Percentiles rank a stretch among this genome's conserved stretches.
phyloP scores from a whole-genome alignment of 257 asterid species.

The Orobanche coerulescens region DNA sequence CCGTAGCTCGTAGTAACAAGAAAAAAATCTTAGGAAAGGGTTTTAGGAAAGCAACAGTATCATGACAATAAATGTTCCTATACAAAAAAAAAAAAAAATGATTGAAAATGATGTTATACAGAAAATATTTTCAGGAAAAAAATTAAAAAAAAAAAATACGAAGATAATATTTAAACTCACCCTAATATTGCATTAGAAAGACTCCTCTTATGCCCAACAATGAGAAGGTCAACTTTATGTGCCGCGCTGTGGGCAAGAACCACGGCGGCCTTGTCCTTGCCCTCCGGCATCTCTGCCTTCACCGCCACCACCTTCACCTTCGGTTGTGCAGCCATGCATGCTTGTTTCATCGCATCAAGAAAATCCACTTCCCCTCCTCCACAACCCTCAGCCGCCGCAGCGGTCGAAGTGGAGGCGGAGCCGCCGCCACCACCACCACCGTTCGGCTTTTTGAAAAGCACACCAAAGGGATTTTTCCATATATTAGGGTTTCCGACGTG shows the following conservation, averaged over 20 bases:
- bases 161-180: too few species aligned
- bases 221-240: constrained; percentile 43
- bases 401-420: background rate
- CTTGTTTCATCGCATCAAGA: constrained; percentile 49
- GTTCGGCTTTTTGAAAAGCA: constrained; percentile 33
- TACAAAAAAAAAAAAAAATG: background rate
- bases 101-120: too few species aligned
- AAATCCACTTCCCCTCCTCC: constrained; percentile 28
- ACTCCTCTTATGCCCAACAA: constrained; percentile 51
- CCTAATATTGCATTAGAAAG: constrained; percentile 51
- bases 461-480: constrained; percentile 48
- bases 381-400: constrained; percentile 9
- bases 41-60: too few species aligned
- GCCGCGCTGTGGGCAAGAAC: constrained; percentile 37
- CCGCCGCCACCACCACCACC: constrained; percentile 10
- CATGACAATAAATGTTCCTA: too few species aligned
- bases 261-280: constrained; percentile 53
- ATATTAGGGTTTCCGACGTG: constrained; percentile 40
- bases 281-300: constrained; percentile 41
- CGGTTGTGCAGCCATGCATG: constrained; percentile 36
- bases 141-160: background rate
- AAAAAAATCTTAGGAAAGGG: too few species aligned
- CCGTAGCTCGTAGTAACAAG: too few species aligned
- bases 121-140: too few species aligned
- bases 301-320: constrained; percentile 37